Evolutionary conservation across 2,329 filamentous ascomycete genomes (phyloP), one percentile per base, ranked within the genome.

Genomic region (Pseudogymnoascus sp.): DNA sequence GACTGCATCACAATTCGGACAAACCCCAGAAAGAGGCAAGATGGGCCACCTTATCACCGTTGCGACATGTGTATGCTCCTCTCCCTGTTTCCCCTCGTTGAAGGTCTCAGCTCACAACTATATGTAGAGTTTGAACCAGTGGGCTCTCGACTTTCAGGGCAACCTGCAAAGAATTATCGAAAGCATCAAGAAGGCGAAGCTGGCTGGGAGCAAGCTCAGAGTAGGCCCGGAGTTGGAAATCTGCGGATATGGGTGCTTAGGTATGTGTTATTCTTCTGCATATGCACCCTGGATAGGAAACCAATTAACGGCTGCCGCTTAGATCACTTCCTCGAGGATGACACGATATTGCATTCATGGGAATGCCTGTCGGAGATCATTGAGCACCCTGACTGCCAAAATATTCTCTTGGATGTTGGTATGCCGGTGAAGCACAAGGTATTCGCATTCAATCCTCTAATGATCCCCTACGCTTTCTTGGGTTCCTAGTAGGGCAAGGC

Each of bases 381-480:
- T 18, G 73, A 77, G 3, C 80, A 90, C 73, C 73, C 81, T 37
- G 79, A 56, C 8, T 85, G 81, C 66, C 77, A 88, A 68, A 87
- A 83, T 71, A 91, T 91, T 68, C 77, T 90, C 18, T 76, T 89
- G 21, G 85, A 88, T 70, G 77, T 88, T 37, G 84, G 84, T 38
- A 78, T 85, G 77, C 85, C 86, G 0, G 79, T 90, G 56, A 77
- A 80, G 49, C 87, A 89, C 71, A 76, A 83, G 43, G 85, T 85
- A 69, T 78, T 83, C 83, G 61, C 78, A 18, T 31, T 34, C 25
- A 8, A 53, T 16, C 3, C n/a, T 18, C n/a, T 8, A 34, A 31
- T n/a, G 9, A 16, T 3, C n/a, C 23, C 46, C 3, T 28, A 23
- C 11, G 18, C 14, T 25, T 49, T 25, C 9, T n/a, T n/a, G 14